Percentiles rank a stretch among this genome's conserved stretches.
Conservation (phyloP, 1,284 basidiomycete species). For the Sanghuangporus weigelae region DNA sequence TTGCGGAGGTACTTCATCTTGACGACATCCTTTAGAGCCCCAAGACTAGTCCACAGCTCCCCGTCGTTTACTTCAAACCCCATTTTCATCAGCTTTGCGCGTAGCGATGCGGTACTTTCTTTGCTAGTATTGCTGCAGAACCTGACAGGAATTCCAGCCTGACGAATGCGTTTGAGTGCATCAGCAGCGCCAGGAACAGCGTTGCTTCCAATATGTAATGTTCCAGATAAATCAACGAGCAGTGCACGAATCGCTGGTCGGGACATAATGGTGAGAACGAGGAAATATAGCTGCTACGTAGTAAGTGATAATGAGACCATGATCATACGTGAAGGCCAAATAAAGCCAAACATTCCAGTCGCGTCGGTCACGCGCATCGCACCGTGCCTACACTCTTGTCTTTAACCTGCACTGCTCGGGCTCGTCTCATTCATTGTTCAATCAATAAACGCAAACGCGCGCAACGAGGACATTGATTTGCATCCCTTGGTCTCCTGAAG, state of each 20-base stretch:
- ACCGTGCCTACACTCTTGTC: too few relatives aligned
- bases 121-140: slow-evolving; percentile 61
- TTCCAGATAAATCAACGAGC: slow-evolving; percentile 68
- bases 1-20: slow-evolving; percentile 33
- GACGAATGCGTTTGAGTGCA: slow-evolving; percentile 45
- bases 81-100: slow-evolving; percentile 38
- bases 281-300: not conserved
- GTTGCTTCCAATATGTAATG: slow-evolving; percentile 50
- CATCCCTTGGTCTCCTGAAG: too few relatives aligned
- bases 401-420: too few relatives aligned
- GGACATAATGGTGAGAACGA: not conserved
- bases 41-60: slow-evolving; percentile 60
- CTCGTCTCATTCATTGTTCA: too few relatives aligned
- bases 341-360: not conserved
- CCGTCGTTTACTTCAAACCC: slow-evolving; percentile 42
- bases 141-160: slow-evolving; percentile 46
- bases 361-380: not conserved
- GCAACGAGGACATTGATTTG: too few relatives aligned
- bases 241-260: slow-evolving; percentile 42
- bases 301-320: not conserved
- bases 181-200: slow-evolving; percentile 46
- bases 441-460: too few relatives aligned
- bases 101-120: slow-evolving; percentile 45
- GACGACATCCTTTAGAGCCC: slow-evolving; percentile 49
- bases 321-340: not conserved